Conservation (phyloP, 129 eudicot genomes). For the Scalesia atractyloides region DNA sequence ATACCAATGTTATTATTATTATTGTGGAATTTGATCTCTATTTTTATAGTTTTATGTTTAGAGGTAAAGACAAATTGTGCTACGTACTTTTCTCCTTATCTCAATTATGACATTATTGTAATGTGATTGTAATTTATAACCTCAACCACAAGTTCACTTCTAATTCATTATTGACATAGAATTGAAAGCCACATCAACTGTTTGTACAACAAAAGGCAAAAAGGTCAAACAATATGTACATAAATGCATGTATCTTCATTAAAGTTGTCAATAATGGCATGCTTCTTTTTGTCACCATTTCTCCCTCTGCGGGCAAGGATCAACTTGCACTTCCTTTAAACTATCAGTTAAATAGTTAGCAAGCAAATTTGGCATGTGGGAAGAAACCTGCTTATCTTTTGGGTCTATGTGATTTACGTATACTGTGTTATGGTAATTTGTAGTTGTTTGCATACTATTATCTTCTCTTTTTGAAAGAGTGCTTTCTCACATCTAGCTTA, state of each 20-base stretch:
- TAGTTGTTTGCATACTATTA: no score
- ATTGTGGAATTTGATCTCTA: conserved; percentile 1
- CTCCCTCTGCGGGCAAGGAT: neutral
- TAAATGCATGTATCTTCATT: conserved; percentile 15
- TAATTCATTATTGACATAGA: conserved; percentile 18
- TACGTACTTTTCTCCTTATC: neutral
- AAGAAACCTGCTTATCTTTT: neutral
- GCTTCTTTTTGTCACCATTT: conserved; percentile 16
- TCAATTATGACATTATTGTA: conserved; percentile 9
- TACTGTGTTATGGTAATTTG: no score
- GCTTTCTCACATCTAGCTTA: no score
- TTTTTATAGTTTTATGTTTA: conserved; percentile 16
- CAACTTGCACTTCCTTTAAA: neutral
- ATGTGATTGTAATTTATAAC: conserved; percentile 9
- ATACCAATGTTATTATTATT: conserved; percentile 6
- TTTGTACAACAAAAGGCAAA: conserved; percentile 1
- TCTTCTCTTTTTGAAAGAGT: no score
- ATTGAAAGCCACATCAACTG: conserved; percentile 1
- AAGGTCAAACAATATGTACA: conserved; percentile 26
- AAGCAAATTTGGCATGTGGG: neutral
- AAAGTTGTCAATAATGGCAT: conserved; percentile 11
- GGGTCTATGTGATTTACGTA: no score
- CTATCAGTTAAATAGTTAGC: neutral
- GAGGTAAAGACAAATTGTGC: conserved; percentile 21
- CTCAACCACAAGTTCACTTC: conserved; percentile 21